phyloP scores from a whole-genome alignment of 139 green algal species.

The Trebouxia sp. region DNA sequence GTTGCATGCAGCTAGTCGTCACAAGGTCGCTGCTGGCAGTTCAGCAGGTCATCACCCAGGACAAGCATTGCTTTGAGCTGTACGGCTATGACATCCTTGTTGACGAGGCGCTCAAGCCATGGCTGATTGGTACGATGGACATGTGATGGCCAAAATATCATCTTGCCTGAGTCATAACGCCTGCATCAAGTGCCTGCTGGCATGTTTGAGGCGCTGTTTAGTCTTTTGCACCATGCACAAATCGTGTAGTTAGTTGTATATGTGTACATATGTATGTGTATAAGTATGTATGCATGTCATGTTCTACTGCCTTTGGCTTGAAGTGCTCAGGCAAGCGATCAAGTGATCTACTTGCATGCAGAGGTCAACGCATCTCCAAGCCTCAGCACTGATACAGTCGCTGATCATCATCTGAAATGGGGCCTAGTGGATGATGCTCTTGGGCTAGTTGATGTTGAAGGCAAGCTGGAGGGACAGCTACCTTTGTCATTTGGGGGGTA shows the following conservation, averaged over 20 bases:
- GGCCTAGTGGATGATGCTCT: slow-evolving; percentile 30
- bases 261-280: no score
- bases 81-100: slow-evolving; percentile 75
- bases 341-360: no score
- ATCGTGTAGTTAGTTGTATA: no score
- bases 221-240: no score
- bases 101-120: slow-evolving; percentile 69
- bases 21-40: slow-evolving; percentile 48
- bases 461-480: slow-evolving; percentile 25
- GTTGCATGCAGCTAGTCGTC: slow-evolving; percentile 9
- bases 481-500: slow-evolving; percentile 24
- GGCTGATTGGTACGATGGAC: slow-evolving; percentile 61
- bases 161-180: no score
- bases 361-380: slow-evolving; percentile 87
- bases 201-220: no score
- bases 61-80: slow-evolving; percentile 75
- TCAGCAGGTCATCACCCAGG: slow-evolving; percentile 74
- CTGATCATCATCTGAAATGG: slow-evolving; percentile 33
- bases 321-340: no score
- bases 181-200: no score
- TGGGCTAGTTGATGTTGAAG: slow-evolving; percentile 25
- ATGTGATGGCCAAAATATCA: neutral
- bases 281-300: no score
- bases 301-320: no score
- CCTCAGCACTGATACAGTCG: slow-evolving; percentile 70